These are phyloP conservation scores for Mycena vitilis DNA, from an alignment of 768 basidiomycete genomes.

Conservation along the genomic window DNA sequence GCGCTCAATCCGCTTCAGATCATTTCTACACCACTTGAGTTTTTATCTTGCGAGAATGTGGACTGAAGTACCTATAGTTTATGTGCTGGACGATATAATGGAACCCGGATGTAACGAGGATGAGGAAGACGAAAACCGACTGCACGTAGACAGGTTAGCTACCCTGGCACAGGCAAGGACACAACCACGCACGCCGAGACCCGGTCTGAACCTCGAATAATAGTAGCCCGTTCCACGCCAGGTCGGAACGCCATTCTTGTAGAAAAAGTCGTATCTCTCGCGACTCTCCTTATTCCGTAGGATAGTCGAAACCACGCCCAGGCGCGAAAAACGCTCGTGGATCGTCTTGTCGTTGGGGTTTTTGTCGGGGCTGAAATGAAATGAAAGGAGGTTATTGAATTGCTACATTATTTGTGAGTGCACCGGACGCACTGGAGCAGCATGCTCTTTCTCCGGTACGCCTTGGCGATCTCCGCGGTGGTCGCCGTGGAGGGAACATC, in stretches of 20 bases:
- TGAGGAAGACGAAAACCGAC: constrained; percentile 84
- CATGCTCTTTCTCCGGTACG: constrained; percentile 93
- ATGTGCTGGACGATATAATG: constrained; percentile 86
- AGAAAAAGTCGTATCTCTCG: constrained; percentile 93
- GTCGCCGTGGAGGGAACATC: constrained; percentile 82
- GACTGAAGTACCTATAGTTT: constrained; percentile 61
- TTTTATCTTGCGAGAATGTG: not conserved
- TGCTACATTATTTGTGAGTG: not conserved
- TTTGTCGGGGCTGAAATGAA: constrained; percentile 85
- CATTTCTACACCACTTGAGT: constrained; percentile 38
- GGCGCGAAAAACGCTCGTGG: constrained; percentile 91
- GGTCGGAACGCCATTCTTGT: constrained; percentile 96
- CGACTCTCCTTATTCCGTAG: constrained; percentile 81
- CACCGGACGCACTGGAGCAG: constrained; percentile 79
- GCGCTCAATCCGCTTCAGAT: constrained; percentile 69
- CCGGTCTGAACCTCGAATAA: constrained; percentile 79
- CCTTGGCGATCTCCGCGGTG: constrained; percentile 83
- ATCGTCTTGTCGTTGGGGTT: constrained; percentile 86
- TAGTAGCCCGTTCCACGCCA: constrained; percentile 99
- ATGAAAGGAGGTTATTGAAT: not conserved
- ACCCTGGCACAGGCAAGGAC: not conserved
- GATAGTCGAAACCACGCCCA: constrained; percentile 88
- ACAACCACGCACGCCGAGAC: constrained; percentile 20
- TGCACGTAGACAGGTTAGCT: constrained; percentile 42
- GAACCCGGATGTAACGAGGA: constrained; percentile 78